Percentiles rank a stretch among this genome's conserved stretches.
phyloP scores from a whole-genome alignment of 2,329 filamentous ascomycete genomes.

The Colletotrichum camelliae region DNA sequence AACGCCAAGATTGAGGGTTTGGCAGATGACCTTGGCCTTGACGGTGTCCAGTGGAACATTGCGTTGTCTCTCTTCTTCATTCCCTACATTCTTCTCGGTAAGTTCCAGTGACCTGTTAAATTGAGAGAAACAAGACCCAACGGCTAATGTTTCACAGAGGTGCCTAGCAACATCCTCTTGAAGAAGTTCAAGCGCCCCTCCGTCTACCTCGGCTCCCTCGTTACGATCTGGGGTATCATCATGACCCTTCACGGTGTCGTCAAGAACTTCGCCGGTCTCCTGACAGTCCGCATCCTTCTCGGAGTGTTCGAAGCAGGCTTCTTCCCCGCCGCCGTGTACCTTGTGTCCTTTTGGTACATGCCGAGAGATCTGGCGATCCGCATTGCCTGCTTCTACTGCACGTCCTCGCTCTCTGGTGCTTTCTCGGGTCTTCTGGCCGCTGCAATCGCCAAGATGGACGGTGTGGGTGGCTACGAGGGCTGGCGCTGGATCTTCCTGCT shows the following conservation, averaged over 20 bases:
- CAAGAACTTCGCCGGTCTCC: slow-evolving; percentile 30
- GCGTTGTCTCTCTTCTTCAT: slow-evolving; percentile 67
- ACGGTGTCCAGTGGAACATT: slow-evolving; percentile 62
- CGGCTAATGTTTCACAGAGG: slow-evolving; percentile 39
- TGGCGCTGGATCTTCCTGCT: slow-evolving; percentile 61
- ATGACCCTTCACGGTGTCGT: slow-evolving; percentile 32
- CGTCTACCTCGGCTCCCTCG: slow-evolving; percentile 69
- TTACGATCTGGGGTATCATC: slow-evolving; percentile 51
- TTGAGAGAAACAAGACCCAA: no score
- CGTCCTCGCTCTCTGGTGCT: slow-evolving; percentile 48
- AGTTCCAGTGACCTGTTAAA: not conserved
- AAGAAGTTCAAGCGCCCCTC: slow-evolving; percentile 65
- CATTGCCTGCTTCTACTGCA: slow-evolving; percentile 33
- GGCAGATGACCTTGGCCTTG: slow-evolving; percentile 47
- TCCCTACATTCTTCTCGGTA: slow-evolving; percentile 58
- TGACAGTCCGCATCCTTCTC: slow-evolving; percentile 33
- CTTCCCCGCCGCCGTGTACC: slow-evolving; percentile 32
- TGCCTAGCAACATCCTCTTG: slow-evolving; percentile 67
- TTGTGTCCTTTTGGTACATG: slow-evolving; percentile 35
- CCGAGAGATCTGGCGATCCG: slow-evolving; percentile 29
- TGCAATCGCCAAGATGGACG: slow-evolving; percentile 63
- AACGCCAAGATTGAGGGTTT: slow-evolving; percentile 56
- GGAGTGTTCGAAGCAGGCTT: slow-evolving; percentile 36
- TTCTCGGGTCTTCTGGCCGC: slow-evolving; percentile 68
- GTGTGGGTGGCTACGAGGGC: slow-evolving; percentile 50